These are phyloP conservation scores for Xylariaceae sp. DNA, from an alignment of 2,329 filamentous ascomycete genomes.

Conservation along the genomic window DNA sequence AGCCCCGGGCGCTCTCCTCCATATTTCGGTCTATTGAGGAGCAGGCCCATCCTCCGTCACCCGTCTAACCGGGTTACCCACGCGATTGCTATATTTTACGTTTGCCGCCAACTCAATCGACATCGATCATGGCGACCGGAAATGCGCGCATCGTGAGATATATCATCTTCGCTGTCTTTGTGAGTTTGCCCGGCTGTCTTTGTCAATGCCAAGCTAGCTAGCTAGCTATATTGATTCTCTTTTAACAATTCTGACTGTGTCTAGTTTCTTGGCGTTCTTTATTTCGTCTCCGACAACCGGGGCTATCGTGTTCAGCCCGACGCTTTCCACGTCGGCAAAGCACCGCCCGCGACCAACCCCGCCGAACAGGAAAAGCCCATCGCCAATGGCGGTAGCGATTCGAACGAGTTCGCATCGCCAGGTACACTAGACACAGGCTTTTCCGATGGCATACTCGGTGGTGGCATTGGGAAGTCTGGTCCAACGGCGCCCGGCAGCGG, in stretches of 20 bases:
- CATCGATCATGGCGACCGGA: slow-evolving; percentile 54
- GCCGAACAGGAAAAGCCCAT: slow-evolving; percentile 22
- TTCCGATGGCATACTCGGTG: slow-evolving; percentile 12
- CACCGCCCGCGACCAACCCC: slow-evolving; percentile 33
- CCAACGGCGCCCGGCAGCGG: slow-evolving; percentile 17
- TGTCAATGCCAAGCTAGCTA: not conserved
- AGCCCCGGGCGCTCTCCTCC: slow-evolving; percentile 11
- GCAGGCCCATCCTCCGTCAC: slow-evolving; percentile 1
- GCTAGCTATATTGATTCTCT: slow-evolving; percentile 7
- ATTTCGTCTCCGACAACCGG: slow-evolving; percentile 66
- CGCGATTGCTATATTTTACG: slow-evolving; percentile 6
- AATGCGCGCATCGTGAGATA: slow-evolving; percentile 70
- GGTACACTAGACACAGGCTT: slow-evolving; percentile 15
- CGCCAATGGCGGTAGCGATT: slow-evolving; percentile 23
- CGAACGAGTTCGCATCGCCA: slow-evolving; percentile 29
- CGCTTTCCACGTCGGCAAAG: slow-evolving; percentile 25
- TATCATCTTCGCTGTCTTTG: slow-evolving; percentile 77
- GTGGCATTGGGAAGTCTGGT: slow-evolving; percentile 13
- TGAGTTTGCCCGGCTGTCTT: slow-evolving; percentile 43
- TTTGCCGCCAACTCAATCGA: not conserved
- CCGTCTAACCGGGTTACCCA: not conserved
- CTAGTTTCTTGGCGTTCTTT: slow-evolving; percentile 65
- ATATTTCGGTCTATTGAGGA: slow-evolving; percentile 4
- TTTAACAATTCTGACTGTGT: slow-evolving; percentile 17
- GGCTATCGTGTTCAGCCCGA: slow-evolving; percentile 41